Evolutionary conservation across 1,284 basidiomycete species (phyloP), one percentile per base, ranked within the genome.

Genomic region (Cryptococcus deneoformans): DNA sequence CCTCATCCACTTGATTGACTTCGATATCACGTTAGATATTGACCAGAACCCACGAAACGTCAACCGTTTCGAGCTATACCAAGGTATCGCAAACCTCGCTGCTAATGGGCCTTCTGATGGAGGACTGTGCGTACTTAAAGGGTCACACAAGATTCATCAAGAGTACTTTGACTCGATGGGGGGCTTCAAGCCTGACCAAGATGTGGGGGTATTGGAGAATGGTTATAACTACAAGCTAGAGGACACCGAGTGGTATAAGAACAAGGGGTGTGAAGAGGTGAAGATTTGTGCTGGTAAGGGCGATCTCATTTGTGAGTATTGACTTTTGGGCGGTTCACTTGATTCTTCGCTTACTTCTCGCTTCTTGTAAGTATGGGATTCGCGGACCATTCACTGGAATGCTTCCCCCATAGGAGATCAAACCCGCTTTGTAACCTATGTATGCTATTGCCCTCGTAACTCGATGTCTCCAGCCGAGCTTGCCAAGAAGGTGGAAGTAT

Each of bases 341-440:
- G 3, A 29, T 29, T 29, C 29, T 3, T 29, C 29, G 29, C 29
- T 29, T 29, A 29, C 29, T 29, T 29, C 29, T 5, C 29, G 29
- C 29, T 29, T 29, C 29, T 29, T 29, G 29, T 29, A 12, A 66
- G 64, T 68, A n/a, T 66, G 66, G 66, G 66, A 68, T 53, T 64
- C 61, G 24, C 52, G 67, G 20, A 68, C 67, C 34, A 57, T 68
- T 12, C 67, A 68, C 54, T 66, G 67, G 67, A 68, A 68, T 49
- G 47, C 55, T 6, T 61, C 60, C 12, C 67, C 67, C 0, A 38
- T 48, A 8, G 63, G 67, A 1, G n/a, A 16, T 11, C 66, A 68
- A 53, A 68, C 66, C 0, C 56, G 66, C 3, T 68, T 68, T 50
- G 60, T 50, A 3, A 57, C 59, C 2, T 68, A 68, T 29, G 64